Base-by-base conservation (phyloP, 2,329 filamentous ascomycete genomes). In the Curvularia lunata region DNA sequence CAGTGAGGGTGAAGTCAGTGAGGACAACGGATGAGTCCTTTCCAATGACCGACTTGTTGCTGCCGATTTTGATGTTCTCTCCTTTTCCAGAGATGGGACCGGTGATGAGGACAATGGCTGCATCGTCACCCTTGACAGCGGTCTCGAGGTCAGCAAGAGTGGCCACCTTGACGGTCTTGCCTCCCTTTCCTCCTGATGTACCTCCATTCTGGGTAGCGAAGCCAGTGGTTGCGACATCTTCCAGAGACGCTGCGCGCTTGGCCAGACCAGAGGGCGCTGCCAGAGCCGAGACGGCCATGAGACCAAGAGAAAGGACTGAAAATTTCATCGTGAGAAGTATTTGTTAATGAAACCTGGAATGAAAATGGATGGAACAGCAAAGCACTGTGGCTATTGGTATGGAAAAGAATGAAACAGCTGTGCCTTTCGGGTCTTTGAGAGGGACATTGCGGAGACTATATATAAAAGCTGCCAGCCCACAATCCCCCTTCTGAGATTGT, bases 21-120 rank as follows among this genome's bases (percentile, higher is more conserved):
- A 85, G 74, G 48, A 76, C 76, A 37, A 78, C 80, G 48, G 74
- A 75, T 38, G 77, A 75, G 49, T 82, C 79, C 55, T 82, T 78
- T 54, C 83, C 84, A 52, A 85, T 75, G 61, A 86, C 75, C 21
- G 80, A 81, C 56, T 83, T 86, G 75, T 82, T 80, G 56, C 79
- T 79, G 52, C 74, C 70, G 38, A 85, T 71, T 59, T 80, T 78
- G 58, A 85, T 71, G 48, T 81, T 76, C 18, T 66, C 66, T 27
- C 61, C 67, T 32, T 70, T 78, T 46, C 77, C 78, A 38, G 69
- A 71, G 54, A 84, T 77, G 37, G 76, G 76, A 23, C 82, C 81
- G 16, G 76, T 78, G 62, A 85, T 72, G 55, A 78, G 77, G 55
- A 83, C 77, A 43, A 84, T 81, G 41, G 76, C 77, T 16, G 79